phyloP scores from a whole-genome alignment of 2,329 filamentous ascomycete species.

The Ascochyta koolunga region DNA sequence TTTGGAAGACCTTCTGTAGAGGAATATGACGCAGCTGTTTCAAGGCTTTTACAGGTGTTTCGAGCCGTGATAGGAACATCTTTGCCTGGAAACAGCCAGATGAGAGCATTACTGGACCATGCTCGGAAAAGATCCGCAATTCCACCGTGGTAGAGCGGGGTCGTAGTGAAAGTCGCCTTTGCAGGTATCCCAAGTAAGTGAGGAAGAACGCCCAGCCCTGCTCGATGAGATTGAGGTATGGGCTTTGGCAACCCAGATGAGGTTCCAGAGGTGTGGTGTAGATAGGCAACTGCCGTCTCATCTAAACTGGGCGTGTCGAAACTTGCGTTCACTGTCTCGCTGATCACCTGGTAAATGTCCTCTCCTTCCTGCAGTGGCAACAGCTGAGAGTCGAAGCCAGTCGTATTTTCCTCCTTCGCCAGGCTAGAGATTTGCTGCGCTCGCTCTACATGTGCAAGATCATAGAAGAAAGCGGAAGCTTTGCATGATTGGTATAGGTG shows the following conservation, averaged over 20 bases:
- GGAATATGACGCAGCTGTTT: slow-evolving; percentile 39
- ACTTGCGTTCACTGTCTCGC: slow-evolving; percentile 10
- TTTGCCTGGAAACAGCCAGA: slow-evolving; percentile 68
- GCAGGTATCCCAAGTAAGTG: slow-evolving; percentile 44
- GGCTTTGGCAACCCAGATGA: slow-evolving; percentile 68
- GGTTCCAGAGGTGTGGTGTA: slow-evolving; percentile 70
- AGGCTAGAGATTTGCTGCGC: slow-evolving; percentile 34
- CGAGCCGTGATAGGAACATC: slow-evolving; percentile 61
- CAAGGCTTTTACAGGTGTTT: slow-evolving; percentile 59
- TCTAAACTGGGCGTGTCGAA: slow-evolving; percentile 19
- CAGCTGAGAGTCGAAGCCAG: slow-evolving; percentile 12
- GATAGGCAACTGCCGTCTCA: slow-evolving; percentile 58
- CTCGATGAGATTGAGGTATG: slow-evolving; percentile 64
- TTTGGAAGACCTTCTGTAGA: slow-evolving; percentile 28
- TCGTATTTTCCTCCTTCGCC: slow-evolving; percentile 16
- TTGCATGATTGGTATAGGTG: slow-evolving; percentile 60
- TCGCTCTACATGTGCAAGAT: slow-evolving; percentile 48
- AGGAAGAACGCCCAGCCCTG: slow-evolving; percentile 62
- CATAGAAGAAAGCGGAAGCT: slow-evolving; percentile 54
- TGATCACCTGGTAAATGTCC: slow-evolving; percentile 29
- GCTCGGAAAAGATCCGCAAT: slow-evolving; percentile 67
- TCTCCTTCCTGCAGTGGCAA: slow-evolving; percentile 29
- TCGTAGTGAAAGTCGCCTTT: slow-evolving; percentile 66
- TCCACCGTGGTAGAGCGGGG: slow-evolving; percentile 70
- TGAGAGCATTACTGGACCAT: slow-evolving; percentile 64